Evolutionary conservation across 2,329 filamentous ascomycete genomes (phyloP).

Genomic region (Aspergillus quadricinctus): DNA sequence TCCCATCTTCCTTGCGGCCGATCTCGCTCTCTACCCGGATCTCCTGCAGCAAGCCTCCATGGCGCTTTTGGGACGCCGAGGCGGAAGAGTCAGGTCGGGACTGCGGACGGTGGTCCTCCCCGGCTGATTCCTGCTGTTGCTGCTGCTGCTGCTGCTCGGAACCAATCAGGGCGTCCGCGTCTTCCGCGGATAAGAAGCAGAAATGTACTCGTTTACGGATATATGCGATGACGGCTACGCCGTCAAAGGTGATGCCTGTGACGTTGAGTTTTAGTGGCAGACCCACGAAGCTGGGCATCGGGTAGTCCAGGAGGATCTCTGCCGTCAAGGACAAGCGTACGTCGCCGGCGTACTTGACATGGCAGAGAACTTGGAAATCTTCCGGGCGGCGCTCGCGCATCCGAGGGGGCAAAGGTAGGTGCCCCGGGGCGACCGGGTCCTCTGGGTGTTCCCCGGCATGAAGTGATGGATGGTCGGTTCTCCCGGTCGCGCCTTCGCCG

Average conservation of each 20-base stretch:
- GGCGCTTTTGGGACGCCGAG: slow-evolving; percentile 33
- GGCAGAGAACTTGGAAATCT: slow-evolving; percentile 88
- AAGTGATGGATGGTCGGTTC: slow-evolving; percentile 15
- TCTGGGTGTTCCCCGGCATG: slow-evolving; percentile 18
- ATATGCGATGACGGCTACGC: slow-evolving; percentile 85
- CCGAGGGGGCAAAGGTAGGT: slow-evolving; percentile 43
- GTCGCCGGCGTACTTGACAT: slow-evolving; percentile 84
- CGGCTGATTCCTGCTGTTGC: slow-evolving; percentile 24
- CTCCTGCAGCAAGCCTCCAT: slow-evolving; percentile 80
- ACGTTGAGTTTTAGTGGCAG: slow-evolving; percentile 94
- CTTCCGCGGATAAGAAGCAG: slow-evolving; percentile 89
- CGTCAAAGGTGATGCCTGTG: slow-evolving; percentile 91
- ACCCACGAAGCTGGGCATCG: slow-evolving; percentile 96
- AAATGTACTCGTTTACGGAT: slow-evolving; percentile 88
- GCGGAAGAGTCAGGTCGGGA: slow-evolving; percentile 29
- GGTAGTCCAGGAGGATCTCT: slow-evolving; percentile 94
- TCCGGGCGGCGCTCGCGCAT: slow-evolving; percentile 73
- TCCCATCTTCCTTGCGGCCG: slow-evolving; percentile 82
- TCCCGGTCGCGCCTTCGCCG: slow-evolving; percentile 19
- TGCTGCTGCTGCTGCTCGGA: slow-evolving; percentile 39
- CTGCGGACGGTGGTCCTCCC: slow-evolving; percentile 26
- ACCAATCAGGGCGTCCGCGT: slow-evolving; percentile 71
- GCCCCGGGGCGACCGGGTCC: slow-evolving; percentile 13
- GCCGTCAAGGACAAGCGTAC: slow-evolving; percentile 85
- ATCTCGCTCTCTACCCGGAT: slow-evolving; percentile 98